Evolutionary conservation across 441 rosid genomes (phyloP), one percentile per base, ranked within the genome.

Genomic region (California macrophylla): DNA sequence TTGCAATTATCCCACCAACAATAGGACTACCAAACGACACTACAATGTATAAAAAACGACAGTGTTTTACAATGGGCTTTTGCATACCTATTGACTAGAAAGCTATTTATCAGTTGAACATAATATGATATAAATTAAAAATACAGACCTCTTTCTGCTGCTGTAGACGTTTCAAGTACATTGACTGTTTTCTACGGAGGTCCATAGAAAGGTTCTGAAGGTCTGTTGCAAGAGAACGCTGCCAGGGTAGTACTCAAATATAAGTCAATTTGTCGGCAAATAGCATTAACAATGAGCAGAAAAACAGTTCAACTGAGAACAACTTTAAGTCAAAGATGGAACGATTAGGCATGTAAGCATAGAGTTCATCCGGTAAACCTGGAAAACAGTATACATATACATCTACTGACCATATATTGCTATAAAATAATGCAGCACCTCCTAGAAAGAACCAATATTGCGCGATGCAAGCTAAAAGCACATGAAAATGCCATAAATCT

Each of bases 141-240:
- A 56, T 7, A 8, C 24, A 9, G 62, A 56, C 62, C 62, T 56
- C 62, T 56, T 23, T 56, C 62, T 56, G 62, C 26, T 21, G 28
- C 62, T 56, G 62, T 56, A 56, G 62, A 56, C 62, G 62, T 21
- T 56, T 56, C 62, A 56, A 56, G 26, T 56, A 56, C 62, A 23
- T 56, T 56, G 62, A 56, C 13, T 56, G 62, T 56, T 56, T 56
- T 56, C 24, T 56, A 10, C 62, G 62, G 26, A 56, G 62, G 15
- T 56, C 62, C 25, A 56, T 28, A 10, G 62, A 56, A 56, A 56
- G 62, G 3, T 21, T 56, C 62, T 56, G 62, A 56, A 56, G 62
- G 62, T 56, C 62, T 56, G 62, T 56, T 23, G 62, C 62, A 56
- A 56, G 62, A 56, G 62, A 56, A 23, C 62, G 62, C 62, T 56